Conservation (phyloP, 768 basidiomycete genomes). For the Porphyrellus cyaneotinctus region DNA sequence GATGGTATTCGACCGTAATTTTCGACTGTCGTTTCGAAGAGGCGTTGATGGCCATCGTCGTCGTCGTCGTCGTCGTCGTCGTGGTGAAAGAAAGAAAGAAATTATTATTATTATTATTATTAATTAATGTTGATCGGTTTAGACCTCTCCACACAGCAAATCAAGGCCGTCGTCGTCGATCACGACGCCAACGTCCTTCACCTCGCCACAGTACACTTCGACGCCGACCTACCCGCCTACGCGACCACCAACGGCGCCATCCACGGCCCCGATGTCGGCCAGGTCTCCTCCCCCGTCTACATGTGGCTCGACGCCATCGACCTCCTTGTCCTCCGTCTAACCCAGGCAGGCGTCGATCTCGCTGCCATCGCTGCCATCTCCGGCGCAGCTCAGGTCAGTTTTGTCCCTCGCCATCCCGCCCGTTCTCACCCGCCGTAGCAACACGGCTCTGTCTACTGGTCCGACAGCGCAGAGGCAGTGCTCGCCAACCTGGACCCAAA, state of each 20-base stretch:
- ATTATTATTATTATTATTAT: no score
- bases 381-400: conserved; percentile 5
- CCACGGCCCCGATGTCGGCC: background rate
- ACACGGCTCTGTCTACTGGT: conserved; percentile 9
- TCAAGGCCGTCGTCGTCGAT: conserved; percentile 1
- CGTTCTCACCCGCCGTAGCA: background rate
- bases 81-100: no score
- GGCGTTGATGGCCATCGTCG: background rate
- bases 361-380: background rate
- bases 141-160: conserved; percentile 7
- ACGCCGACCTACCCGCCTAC: conserved; percentile 1
- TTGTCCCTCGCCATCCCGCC: background rate
- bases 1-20: conserved; percentile 73
- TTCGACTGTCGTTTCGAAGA: conserved; percentile 38
- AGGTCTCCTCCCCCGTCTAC: conserved; percentile 1
- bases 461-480: background rate
- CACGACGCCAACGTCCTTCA: background rate
- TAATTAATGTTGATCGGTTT: background rate
- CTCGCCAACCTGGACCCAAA: background rate
- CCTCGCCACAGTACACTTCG: background rate
- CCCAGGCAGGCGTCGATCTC: background rate
- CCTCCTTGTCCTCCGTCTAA: background rate
- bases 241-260: background rate
- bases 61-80: no score
- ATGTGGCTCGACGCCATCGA: conserved; percentile 12